These are phyloP conservation scores for Gloeostereum incarnatum DNA, from an alignment of 768 basidiomycete species.

Conservation along the genomic window DNA sequence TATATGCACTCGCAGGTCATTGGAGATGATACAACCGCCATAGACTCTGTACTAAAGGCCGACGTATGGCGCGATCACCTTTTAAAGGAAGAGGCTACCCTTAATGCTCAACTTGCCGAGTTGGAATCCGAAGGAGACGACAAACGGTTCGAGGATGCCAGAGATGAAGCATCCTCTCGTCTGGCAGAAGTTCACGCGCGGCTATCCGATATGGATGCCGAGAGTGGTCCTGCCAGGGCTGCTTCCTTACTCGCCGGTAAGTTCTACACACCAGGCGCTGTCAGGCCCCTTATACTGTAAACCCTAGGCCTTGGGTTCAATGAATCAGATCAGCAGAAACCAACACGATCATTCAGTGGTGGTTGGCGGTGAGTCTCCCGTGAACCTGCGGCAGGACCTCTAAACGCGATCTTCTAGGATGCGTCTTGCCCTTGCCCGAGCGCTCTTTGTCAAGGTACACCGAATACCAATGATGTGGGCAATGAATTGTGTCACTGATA, in stretches of 20 bases:
- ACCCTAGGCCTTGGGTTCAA: constrained; percentile 79
- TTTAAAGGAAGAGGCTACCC: constrained; percentile 68
- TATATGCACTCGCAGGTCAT: constrained; percentile 50
- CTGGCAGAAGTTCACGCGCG: constrained; percentile 85
- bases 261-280: constrained; percentile 3
- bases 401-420: constrained; percentile 42
- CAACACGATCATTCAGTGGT: constrained; percentile 85
- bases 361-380: constrained; percentile 70
- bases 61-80: constrained; percentile 97
- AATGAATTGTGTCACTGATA: constrained; percentile 3
- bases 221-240: constrained; percentile 91
- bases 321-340: constrained; percentile 76
- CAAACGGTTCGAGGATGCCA: constrained; percentile 72
- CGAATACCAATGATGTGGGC: background rate
- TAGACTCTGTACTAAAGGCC: constrained; percentile 97
- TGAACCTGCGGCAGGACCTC: background rate
- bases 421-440: constrained; percentile 91
- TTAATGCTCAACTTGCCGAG: constrained; percentile 65
- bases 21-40: constrained; percentile 87
- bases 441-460: constrained; percentile 86
- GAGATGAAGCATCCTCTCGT: constrained; percentile 75
- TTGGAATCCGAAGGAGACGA: constrained; percentile 73
- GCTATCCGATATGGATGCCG: constrained; percentile 97
- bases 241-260: constrained; percentile 80
- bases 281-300: background rate